Percentiles rank a stretch among this genome's conserved stretches.
Conservation (phyloP, 305 asterid species). For the Fraxinus baroniana region DNA sequence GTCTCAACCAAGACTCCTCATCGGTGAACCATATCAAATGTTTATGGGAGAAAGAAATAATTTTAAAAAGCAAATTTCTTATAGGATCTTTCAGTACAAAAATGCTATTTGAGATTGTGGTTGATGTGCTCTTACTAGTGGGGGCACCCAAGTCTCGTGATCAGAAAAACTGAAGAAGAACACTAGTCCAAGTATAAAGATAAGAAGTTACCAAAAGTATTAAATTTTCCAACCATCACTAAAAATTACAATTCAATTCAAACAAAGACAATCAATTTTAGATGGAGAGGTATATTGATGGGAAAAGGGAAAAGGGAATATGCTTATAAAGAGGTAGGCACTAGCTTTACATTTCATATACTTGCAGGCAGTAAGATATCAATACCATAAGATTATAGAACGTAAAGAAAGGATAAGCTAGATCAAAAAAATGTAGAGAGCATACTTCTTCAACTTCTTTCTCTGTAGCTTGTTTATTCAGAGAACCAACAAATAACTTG, state of each 20-base stretch:
- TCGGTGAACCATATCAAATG: not conserved
- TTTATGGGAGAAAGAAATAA: not conserved
- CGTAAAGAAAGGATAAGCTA: slow-evolving; percentile 14
- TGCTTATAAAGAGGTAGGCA: slow-evolving; percentile 6
- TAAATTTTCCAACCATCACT: not conserved
- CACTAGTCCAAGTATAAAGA: not conserved
- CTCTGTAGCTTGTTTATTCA: slow-evolving; percentile 91
- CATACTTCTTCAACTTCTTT: slow-evolving; percentile 93
- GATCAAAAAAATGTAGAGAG: slow-evolving; percentile 19
- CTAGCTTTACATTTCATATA: not conserved
- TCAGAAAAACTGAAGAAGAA: not conserved
- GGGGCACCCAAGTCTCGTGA: not conserved
- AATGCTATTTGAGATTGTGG: not conserved
- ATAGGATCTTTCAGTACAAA: not conserved
- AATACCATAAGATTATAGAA: slow-evolving; percentile 11
- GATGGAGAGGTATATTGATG: not conserved
- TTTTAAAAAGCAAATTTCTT: not conserved
- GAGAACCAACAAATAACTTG: slow-evolving; percentile 89
- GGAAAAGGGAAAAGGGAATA: not conserved
- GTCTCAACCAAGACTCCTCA: not conserved
- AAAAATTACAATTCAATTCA: not conserved
- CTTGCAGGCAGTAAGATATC: not conserved
- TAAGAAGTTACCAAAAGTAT: not conserved
- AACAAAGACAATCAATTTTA: not conserved
- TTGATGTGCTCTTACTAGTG: not conserved